Base-by-base conservation (phyloP, 129 eudicot species). In the Kitagawia praeruptora region DNA sequence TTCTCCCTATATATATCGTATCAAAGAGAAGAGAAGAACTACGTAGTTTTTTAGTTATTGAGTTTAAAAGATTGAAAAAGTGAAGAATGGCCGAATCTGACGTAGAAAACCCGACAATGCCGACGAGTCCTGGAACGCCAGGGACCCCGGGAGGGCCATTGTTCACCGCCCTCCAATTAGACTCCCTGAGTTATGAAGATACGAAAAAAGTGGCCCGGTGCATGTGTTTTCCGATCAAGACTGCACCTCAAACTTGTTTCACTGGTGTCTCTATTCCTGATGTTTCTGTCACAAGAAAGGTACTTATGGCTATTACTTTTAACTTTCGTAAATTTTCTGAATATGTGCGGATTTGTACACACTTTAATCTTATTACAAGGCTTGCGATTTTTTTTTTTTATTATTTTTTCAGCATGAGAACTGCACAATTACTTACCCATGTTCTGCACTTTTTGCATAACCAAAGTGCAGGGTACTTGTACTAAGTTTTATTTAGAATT, bases 271-370 rank as follows among this genome's bases (percentile, higher is more conserved):
- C 86, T 63, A 82, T 92, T 71, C 87, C 96, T 0, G 90, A 88
- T 13, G 82, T 92, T 79, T 92, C 97, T 5, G 96, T 92, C 83
- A 88, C 97, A 34, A 88, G 96, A 73, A 92, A 92, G 96, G 97
- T 88, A 87, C 37, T 21, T 42, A 0, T 16, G 2, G 23, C 56
- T 49, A 14, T 48, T 48, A 3, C 6, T 48, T 48, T 14, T 3
- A 47, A 14, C 12, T 44, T 45, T 47, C 53, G 18, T 3, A 47
- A 12, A 12, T 12, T 13, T 47, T 49, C 8, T 4, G 23, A 4
- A 49, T 49, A 16, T 16, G 18, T 4, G 6, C 21, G 6, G 0
- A 49, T 15, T 47, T 47, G 53, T 18, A 47, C 18, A 13, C 53
- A 47, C 53, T 47, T 47, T 14, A 0, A 49, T 49, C 15, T 0